These are phyloP conservation scores for Saccharomyces eubayanus DNA, from an alignment of 805 yeast genomes.

Conservation along the genomic window DNA sequence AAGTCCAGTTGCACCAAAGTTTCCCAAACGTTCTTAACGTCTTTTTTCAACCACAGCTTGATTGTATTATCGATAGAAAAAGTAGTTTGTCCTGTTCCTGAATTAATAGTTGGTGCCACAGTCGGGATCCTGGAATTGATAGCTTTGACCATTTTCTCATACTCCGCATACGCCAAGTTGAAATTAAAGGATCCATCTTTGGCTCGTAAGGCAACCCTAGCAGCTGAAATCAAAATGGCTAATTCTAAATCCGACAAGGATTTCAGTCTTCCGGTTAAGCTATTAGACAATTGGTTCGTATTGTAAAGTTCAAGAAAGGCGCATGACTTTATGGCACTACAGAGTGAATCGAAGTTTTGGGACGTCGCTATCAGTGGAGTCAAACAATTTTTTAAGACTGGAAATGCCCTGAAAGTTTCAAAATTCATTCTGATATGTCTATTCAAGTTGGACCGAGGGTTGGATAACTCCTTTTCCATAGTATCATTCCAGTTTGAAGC, in stretches of 20 bases:
- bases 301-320: constrained; percentile 19
- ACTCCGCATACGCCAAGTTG: constrained; percentile 71
- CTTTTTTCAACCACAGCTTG: constrained; percentile 53
- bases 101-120: constrained; percentile 21
- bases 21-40: constrained; percentile 71
- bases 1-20: constrained; percentile 48
- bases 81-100: constrained; percentile 28
- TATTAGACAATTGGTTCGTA: constrained; percentile 23
- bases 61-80: constrained; percentile 29
- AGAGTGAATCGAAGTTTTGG: constrained; percentile 20
- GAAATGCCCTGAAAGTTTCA: constrained; percentile 51
- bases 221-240: constrained; percentile 62
- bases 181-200: constrained; percentile 58
- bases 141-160: constrained; percentile 43
- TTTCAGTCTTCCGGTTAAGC: constrained; percentile 19
- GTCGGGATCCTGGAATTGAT: constrained; percentile 35
- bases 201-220: constrained; percentile 56
- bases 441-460: constrained; percentile 30
- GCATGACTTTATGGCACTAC: constrained; percentile 13
- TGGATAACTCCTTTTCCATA: constrained; percentile 25
- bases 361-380: constrained; percentile 37
- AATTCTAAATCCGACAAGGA: constrained; percentile 64
- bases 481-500: constrained; percentile 38
- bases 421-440: constrained; percentile 38
- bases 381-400: constrained; percentile 39